Conservation (phyloP, 129 eudicot genomes). For the Flaveria bidentis region DNA sequence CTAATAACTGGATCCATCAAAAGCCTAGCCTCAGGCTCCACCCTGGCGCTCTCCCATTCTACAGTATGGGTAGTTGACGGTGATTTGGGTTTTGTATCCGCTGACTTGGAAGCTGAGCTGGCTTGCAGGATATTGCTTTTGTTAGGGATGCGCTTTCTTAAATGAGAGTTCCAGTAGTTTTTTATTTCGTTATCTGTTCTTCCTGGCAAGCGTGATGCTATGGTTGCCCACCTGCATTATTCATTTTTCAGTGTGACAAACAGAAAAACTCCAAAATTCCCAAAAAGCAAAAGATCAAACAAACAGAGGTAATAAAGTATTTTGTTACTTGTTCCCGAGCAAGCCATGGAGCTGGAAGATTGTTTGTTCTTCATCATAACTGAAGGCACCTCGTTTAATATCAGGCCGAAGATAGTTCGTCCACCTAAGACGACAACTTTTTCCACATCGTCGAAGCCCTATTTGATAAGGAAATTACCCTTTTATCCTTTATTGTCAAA, state of each 20-base stretch:
- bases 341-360: slow-evolving; percentile 57
- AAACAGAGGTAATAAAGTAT: slow-evolving; percentile 21
- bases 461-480: not conserved
- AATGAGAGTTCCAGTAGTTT: slow-evolving; percentile 38
- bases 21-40: slow-evolving; percentile 62
- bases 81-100: slow-evolving; percentile 36
- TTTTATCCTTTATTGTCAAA: slow-evolving; percentile 9
- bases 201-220: slow-evolving; percentile 44
- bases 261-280: not conserved
- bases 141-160: slow-evolving; percentile 36
- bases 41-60: slow-evolving; percentile 58
- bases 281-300: not conserved
- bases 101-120: slow-evolving; percentile 29
- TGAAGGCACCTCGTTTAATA: slow-evolving; percentile 84
- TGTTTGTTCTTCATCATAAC: slow-evolving; percentile 60
- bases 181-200: slow-evolving; percentile 49
- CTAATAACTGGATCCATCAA: slow-evolving; percentile 40
- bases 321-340: slow-evolving; percentile 82
- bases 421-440: slow-evolving; percentile 97
- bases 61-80: slow-evolving; percentile 47
- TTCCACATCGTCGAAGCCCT: slow-evolving; percentile 89
- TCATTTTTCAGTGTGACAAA: slow-evolving; percentile 13
- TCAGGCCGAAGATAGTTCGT: slow-evolving; percentile 85
- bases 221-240: slow-evolving; percentile 41
- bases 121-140: slow-evolving; percentile 29